phyloP scores from a whole-genome alignment of 2,329 filamentous ascomycete genomes.

The Exophiala lecanii-corni region DNA sequence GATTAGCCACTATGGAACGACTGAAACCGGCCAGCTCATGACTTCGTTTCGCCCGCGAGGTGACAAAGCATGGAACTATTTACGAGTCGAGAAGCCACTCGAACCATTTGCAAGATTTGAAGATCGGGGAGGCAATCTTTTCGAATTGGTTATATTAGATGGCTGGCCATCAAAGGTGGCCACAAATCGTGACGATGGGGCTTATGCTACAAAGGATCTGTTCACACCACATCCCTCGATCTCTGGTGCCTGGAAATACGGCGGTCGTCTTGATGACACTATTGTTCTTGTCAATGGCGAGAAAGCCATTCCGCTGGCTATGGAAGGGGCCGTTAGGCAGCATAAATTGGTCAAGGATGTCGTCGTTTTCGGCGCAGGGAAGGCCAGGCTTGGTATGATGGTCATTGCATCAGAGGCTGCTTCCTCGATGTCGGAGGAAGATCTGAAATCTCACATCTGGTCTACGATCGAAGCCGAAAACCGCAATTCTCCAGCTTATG shows the following conservation, averaged over 20 bases:
- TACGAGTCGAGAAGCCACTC: constrained; percentile 42
- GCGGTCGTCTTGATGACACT: constrained; percentile 44
- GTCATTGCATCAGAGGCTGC: constrained; percentile 49
- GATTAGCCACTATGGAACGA: constrained; percentile 52
- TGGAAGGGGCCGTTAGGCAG: constrained; percentile 53
- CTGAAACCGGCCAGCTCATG: constrained; percentile 60
- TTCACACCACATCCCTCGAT: constrained; percentile 34
- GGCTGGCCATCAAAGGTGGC: constrained; percentile 37
- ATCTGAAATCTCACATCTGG: constrained; percentile 48
- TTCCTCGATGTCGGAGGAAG: constrained; percentile 37
- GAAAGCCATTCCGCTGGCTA: constrained; percentile 45
- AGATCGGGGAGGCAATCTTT: constrained; percentile 33
- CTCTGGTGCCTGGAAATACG: constrained; percentile 41
- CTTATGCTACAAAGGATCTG: constrained; percentile 49
- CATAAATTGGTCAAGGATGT: constrained; percentile 52
- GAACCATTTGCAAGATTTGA: constrained; percentile 41
- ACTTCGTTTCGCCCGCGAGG: constrained; percentile 51
- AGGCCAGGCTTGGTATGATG: constrained; percentile 50
- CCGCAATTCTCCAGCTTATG: constrained; percentile 47
- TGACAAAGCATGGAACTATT: constrained; percentile 59
- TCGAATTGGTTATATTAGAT: constrained; percentile 34
- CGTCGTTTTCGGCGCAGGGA: constrained; percentile 54
- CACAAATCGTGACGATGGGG: constrained; percentile 44
- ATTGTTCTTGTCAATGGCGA: constrained; percentile 48
- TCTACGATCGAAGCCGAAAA: constrained; percentile 51